phyloP scores from a whole-genome alignment of 306 rosid species.

The Alnus glutinosa region DNA sequence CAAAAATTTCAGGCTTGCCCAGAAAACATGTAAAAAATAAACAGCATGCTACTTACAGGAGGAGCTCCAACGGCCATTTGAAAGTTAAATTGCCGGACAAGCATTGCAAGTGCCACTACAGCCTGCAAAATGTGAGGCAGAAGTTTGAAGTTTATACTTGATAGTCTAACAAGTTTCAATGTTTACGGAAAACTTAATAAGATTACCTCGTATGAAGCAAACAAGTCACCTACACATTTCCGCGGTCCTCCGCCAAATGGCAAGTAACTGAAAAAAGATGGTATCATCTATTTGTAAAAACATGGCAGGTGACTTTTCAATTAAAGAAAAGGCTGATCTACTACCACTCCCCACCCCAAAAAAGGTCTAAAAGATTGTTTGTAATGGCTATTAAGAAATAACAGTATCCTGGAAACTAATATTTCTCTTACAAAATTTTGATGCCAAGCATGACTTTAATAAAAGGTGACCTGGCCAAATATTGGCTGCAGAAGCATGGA shows the following conservation, averaged over 20 bases:
- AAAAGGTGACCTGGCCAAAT: neutral
- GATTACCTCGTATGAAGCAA: slow-evolving; percentile 88
- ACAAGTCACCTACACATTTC: slow-evolving; percentile 89
- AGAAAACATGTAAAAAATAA: slow-evolving; percentile 7
- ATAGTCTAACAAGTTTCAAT: slow-evolving; percentile 14
- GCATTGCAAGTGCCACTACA: slow-evolving; percentile 91
- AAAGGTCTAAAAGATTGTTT: neutral
- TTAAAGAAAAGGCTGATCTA: neutral
- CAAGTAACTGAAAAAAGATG: slow-evolving; percentile 62
- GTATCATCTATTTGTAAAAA: slow-evolving; percentile 5
- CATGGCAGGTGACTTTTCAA: neutral
- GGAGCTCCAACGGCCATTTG: slow-evolving; percentile 90
- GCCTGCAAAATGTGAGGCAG: slow-evolving; percentile 45
- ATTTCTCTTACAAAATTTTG: neutral
- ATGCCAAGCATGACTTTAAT: neutral
- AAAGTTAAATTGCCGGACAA: slow-evolving; percentile 81
- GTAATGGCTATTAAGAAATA: neutral
- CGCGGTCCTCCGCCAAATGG: slow-evolving; percentile 99
- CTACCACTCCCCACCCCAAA: neutral
- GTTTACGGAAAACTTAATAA: slow-evolving; percentile 7
- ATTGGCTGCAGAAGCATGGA: neutral
- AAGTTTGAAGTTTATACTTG: slow-evolving; percentile 12
- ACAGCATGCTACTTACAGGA: slow-evolving; percentile 50
- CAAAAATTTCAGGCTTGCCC: neutral
- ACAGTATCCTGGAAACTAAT: neutral